These are phyloP conservation scores for Ophiostoma sp. DNA, from an alignment of 2,329 filamentous ascomycete genomes.

Conservation along the genomic window DNA sequence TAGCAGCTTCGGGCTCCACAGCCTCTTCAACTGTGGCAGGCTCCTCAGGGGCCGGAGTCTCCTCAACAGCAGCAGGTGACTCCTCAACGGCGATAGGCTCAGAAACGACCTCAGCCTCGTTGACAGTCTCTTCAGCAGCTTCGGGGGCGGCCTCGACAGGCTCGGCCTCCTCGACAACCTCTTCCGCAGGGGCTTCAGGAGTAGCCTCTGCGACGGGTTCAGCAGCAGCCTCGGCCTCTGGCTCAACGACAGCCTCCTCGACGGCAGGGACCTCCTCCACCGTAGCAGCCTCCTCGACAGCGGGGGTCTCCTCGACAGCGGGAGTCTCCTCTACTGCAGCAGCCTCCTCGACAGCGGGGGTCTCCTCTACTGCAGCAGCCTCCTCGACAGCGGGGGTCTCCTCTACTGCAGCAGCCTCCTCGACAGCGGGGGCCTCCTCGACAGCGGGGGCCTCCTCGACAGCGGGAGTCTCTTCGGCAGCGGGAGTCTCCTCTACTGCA, in stretches of 20 bases:
- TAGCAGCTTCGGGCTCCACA: background rate
- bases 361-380: background rate
- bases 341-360: background rate
- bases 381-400: too few species aligned
- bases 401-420: background rate
- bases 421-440: background rate
- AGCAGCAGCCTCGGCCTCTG: background rate
- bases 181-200: background rate
- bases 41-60: background rate
- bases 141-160: background rate
- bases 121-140: background rate
- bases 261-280: background rate
- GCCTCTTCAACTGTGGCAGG: background rate
- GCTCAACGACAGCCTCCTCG: background rate
- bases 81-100: background rate
- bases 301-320: background rate
- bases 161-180: background rate
- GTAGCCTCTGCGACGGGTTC: background rate
- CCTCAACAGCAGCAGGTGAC: background rate
- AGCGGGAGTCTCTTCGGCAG: background rate
- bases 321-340: background rate
- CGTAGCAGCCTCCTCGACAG: background rate
- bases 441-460: background rate
- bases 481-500: background rate
- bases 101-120: background rate